A percentile compares a stretch with the other conserved stretches of the same genome.
Conservation (phyloP, 2,329 filamentous ascomycete genomes). For the Arachnomyces sp. region DNA sequence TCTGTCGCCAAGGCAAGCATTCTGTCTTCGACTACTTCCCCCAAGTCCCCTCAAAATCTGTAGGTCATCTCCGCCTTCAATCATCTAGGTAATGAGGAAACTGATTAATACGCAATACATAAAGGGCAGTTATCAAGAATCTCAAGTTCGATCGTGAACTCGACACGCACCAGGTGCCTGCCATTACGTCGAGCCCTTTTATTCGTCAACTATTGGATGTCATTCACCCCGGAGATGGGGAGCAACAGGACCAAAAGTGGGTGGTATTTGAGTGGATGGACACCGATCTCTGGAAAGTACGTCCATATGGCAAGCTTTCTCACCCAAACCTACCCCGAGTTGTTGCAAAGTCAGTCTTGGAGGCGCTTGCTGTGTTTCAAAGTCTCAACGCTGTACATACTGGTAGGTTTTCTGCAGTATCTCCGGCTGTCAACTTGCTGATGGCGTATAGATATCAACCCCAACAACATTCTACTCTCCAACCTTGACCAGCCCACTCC, state of each 20-base stretch:
- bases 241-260: conserved; percentile 7
- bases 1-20: conserved; percentile 9
- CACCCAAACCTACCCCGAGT: too few species aligned
- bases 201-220: conserved; percentile 8
- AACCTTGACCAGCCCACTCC: conserved; percentile 4
- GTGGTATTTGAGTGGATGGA: conserved; percentile 11
- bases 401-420: background rate
- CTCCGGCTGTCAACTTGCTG: background rate
- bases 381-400: too few species aligned
- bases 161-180: conserved; percentile 7
- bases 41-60: too few species aligned
- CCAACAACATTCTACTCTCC: conserved; percentile 11
- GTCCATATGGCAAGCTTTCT: conserved; percentile 8
- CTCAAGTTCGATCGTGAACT: conserved; percentile 7
- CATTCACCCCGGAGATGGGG: conserved; percentile 6
- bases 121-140: conserved; percentile 8
- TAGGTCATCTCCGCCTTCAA: too few species aligned
- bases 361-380: too few species aligned
- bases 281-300: conserved; percentile 9
- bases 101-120: too few species aligned
- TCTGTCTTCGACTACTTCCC: background rate
- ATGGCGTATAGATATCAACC: conserved; percentile 9
- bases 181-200: conserved; percentile 6
- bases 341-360: too few species aligned
- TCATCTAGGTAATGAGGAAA: too few species aligned